Evolutionary conservation across 352 stramenopile species (phyloP), one percentile per base, ranked within the genome.

Genomic region (Phytophthora vignae): DNA sequence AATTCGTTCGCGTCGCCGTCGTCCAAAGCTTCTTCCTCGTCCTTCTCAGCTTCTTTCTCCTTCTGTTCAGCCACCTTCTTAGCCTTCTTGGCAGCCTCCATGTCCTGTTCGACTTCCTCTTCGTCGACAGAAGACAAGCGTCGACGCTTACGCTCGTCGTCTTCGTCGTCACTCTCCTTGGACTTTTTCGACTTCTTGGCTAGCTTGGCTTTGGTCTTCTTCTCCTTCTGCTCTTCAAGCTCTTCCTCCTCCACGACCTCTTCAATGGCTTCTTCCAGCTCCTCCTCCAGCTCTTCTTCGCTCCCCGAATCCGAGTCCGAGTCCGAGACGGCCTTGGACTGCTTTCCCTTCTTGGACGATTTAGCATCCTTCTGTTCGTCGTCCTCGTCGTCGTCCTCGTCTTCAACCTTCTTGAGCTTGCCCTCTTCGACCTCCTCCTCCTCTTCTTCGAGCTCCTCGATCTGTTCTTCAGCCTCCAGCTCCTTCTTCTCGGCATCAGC

Each of bases 351-450:
- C n/a, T 53, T 53, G n/a, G 46, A 29, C 15, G 46, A 27, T 27
- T 53, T 48, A 33, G 56, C 46, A 22, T 49, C 56, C 33, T 76
- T 52, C 25, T 64, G 49, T n/a, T 67, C 57, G 7, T 58, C 56
- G 6, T 55, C 60, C 9, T 67, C 55, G 6, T 63, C 56, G 0
- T 40, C 55, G 38, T 76, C 69, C 7, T 67, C 63, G 15, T 66
- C 55, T n/a, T 69, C 69, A 5, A 52, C 31, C 69, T 25, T 64
- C 69, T 31, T 72, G 56, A 68, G 57, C 49, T 73, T 53, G 15
- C 76, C 67, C 33, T 79, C 61, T 48, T 79, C 65, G 38, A 81
- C 53, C 17, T 73, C 55, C 4, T 69, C 56, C 58, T 69, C 69
- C 3, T 58, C 54, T 27, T 48, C 63, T 25, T 72, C 69, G 8